These are phyloP conservation scores for Globisporangium parvum DNA, from an alignment of 352 stramenopile species.

Conservation along the genomic window DNA sequence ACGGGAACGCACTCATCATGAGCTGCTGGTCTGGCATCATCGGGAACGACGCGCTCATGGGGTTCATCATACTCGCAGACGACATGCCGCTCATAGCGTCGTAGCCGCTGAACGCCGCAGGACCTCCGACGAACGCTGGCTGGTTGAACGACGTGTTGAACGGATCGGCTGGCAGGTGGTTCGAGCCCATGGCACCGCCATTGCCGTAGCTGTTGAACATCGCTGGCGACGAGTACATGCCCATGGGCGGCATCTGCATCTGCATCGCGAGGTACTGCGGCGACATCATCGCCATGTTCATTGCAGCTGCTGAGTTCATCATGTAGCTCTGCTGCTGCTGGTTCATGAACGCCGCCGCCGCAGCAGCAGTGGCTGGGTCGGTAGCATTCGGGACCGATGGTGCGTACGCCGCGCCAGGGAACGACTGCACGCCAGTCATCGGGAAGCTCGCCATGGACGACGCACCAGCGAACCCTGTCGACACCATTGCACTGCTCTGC, in stretches of 20 bases:
- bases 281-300: conserved; percentile 41
- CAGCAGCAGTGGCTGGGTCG: background rate
- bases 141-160: conserved; percentile 57
- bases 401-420: conserved; percentile 23
- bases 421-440: conserved; percentile 20
- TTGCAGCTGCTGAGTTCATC: conserved; percentile 23
- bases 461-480: conserved; percentile 13
- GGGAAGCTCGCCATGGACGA: conserved; percentile 15
- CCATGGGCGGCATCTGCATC: conserved; percentile 48
- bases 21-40: conserved; percentile 38
- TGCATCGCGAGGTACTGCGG: conserved; percentile 52
- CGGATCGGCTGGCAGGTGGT: conserved; percentile 39
- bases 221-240: conserved; percentile 33
- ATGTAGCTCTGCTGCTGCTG: conserved; percentile 36
- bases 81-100: conserved; percentile 34
- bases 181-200: conserved; percentile 18
- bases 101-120: conserved; percentile 5
- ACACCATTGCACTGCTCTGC: conserved; percentile 13
- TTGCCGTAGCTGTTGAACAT: conserved; percentile 21
- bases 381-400: background rate
- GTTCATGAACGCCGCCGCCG: conserved; percentile 21
- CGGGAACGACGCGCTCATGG: conserved; percentile 48
- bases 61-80: conserved; percentile 39
- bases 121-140: conserved; percentile 24
- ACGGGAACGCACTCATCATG: conserved; percentile 31